A percentile compares a stretch with the other conserved stretches of the same genome.
Evolutionary conservation across 768 basidiomycete genomes (phyloP).

Genomic region (Suillus placidus): DNA sequence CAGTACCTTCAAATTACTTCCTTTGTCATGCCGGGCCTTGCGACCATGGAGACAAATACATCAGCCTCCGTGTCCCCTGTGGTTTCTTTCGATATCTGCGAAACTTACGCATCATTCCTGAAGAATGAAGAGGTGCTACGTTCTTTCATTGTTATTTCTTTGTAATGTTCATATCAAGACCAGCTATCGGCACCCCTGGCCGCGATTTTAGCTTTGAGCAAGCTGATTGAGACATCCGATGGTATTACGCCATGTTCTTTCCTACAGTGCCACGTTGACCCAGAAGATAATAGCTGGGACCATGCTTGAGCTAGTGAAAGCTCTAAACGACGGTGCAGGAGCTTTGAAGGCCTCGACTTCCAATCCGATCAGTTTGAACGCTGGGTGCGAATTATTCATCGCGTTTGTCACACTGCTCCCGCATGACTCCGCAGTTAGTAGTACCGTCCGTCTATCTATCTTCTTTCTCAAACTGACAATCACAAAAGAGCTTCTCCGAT

Average conservation of each 20-base stretch:
- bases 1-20: constrained; percentile 1
- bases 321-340: constrained; percentile 74
- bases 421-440: constrained; percentile 75
- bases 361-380: constrained; percentile 82
- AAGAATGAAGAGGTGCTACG: constrained; percentile 64
- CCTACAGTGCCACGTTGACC: background rate
- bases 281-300: constrained; percentile 63
- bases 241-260: constrained; percentile 46
- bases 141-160: background rate
- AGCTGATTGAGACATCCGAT: constrained; percentile 78
- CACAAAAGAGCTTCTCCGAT: constrained; percentile 72
- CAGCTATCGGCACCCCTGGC: constrained; percentile 85
- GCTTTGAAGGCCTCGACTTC: constrained; percentile 61
- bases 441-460: constrained; percentile 32
- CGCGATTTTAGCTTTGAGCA: constrained; percentile 83
- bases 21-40: constrained; percentile 2
- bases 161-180: background rate
- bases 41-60: background rate
- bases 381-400: constrained; percentile 91
- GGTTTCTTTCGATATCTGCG: constrained; percentile 46
- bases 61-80: background rate
- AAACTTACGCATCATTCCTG: constrained; percentile 62
- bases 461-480: constrained; percentile 10
- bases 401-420: constrained; percentile 85
- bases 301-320: constrained; percentile 90